phyloP scores from a whole-genome alignment of 345 rosid genomes.

The Kandelia obovata region DNA sequence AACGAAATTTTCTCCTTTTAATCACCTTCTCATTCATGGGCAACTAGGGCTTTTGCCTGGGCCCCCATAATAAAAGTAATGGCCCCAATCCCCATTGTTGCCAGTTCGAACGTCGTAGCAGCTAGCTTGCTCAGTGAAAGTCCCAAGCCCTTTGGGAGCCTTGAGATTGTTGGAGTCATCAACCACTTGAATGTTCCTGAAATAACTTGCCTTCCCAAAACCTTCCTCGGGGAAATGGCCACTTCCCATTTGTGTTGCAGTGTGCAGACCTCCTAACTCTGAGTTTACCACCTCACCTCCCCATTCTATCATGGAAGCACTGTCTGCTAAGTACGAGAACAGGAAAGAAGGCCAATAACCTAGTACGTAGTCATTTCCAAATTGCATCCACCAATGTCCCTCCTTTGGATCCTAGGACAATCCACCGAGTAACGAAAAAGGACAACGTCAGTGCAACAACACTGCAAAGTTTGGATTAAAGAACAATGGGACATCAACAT shows the following conservation, averaged over 20 bases:
- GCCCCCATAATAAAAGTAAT: constrained; percentile 30
- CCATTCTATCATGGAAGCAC: constrained; percentile 26
- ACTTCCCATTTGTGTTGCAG: constrained; percentile 45
- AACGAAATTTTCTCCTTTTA: not conserved
- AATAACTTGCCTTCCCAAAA: constrained; percentile 32
- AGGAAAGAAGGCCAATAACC: constrained; percentile 46
- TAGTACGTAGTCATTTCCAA: constrained; percentile 13
- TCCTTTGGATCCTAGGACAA: constrained; percentile 26
- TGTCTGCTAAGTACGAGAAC: constrained; percentile 24
- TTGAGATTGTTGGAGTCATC: constrained; percentile 28
- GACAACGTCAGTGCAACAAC: too few relatives aligned
- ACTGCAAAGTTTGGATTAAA: too few relatives aligned
- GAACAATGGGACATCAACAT: too few relatives aligned
- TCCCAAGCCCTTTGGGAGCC: constrained; percentile 18
- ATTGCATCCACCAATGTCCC: constrained; percentile 46
- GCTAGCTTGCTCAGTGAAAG: constrained; percentile 24
- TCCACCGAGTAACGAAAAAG: not conserved
- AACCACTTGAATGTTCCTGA: constrained; percentile 25
- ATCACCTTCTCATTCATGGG: constrained; percentile 12
- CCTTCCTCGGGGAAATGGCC: constrained; percentile 39
- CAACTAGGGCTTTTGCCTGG: constrained; percentile 29
- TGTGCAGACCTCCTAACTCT: constrained; percentile 13
- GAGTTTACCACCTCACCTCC: constrained; percentile 44
- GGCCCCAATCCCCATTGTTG: constrained; percentile 21
- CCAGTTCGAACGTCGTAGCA: constrained; percentile 26